phyloP scores from a whole-genome alignment of 371 early-diverging fungal species.

The Basidiobolus meristosporus region DNA sequence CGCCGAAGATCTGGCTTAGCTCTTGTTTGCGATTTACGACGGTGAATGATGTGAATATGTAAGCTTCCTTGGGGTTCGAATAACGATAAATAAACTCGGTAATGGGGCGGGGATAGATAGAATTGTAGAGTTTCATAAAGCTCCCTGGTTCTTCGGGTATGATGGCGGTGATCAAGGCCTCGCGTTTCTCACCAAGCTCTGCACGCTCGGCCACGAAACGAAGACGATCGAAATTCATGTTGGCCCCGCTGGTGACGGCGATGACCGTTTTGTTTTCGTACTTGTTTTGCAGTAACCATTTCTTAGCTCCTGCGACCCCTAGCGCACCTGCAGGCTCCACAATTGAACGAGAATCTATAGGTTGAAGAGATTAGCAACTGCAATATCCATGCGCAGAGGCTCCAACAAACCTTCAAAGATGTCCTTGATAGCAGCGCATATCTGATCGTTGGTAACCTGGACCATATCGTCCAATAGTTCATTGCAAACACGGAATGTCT shows the following conservation, averaged over 20 bases:
- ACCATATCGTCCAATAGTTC: conserved; percentile 63
- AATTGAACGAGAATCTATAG: conserved; percentile 71
- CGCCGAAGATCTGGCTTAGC: conserved; percentile 32
- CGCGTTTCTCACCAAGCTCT: conserved; percentile 70
- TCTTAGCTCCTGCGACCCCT: conserved; percentile 72
- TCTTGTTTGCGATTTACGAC: conserved; percentile 43
- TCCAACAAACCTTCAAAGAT: conserved; percentile 52
- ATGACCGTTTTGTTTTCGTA: conserved; percentile 33
- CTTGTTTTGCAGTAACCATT: conserved; percentile 24
- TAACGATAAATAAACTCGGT: conserved; percentile 91
- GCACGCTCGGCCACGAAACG: conserved; percentile 92
- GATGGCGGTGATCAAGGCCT: conserved; percentile 76
- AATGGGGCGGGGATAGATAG: conserved; percentile 61
- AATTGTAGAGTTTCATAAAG: conserved; percentile 57
- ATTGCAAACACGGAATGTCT: conserved; percentile 59
- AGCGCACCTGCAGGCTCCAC: conserved; percentile 93
- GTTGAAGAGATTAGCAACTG: not conserved
- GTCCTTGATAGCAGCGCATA: conserved; percentile 96
- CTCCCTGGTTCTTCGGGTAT: conserved; percentile 83
- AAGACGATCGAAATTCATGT: conserved; percentile 93
- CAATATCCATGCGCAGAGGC: not conserved
- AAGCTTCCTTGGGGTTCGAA: conserved; percentile 49
- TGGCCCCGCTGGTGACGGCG: conserved; percentile 79
- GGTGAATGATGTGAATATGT: conserved; percentile 74
- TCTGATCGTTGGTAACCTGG: conserved; percentile 82